Evolutionary conservation across 2,329 filamentous ascomycete species (phyloP), one percentile per base, ranked within the genome.

Genomic region (Stagonosporopsis chrysanthemi): DNA sequence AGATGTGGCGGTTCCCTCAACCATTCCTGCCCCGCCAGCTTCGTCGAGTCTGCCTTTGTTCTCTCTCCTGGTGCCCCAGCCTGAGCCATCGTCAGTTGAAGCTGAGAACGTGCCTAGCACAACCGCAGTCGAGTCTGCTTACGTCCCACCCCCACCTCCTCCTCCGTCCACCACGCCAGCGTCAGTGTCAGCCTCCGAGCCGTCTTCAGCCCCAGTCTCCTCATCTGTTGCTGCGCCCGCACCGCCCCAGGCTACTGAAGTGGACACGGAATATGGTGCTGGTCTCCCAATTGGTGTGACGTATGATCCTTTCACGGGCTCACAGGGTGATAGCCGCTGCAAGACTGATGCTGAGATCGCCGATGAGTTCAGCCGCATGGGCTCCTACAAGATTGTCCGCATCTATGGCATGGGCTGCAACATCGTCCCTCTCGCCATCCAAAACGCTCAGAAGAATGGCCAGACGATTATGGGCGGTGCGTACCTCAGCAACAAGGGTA

Each of bases 331-430:
- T 12, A 31, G 60, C 23, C 52, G 56, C 53, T 96, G 91, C 83
- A 95, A 94, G 75, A 80, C 83, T 6, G 78, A 82, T 50, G 77
- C 79, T 1, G 80, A 91, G 65, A 82, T 96, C 48, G 80, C 84
- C 58, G 71, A 77, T 19, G 91, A 96, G 68, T 85, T 95, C 65
- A 77, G 78, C 15, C 77, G 76, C 43, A 77, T 87, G 48, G 79
- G 86, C 26, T 79, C 78, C 14, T 92, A 89, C 76, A 81, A 81
- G 17, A 75, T 87, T 33, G 79, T 96, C 52, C 90, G 92, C 47
- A 84, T 90, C 70, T 96, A 96, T 71, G 92, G 91, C 49, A 86
- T 87, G 55, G 90, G 92, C 75, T 96, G 92, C 75, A 80, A 91
- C 68, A 89, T 93, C 73, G 83, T 91, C 36, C 74, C 81, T 2